Conservation (phyloP, 2,329 filamentous ascomycete species). For the Pestalotiopsis sp. region DNA sequence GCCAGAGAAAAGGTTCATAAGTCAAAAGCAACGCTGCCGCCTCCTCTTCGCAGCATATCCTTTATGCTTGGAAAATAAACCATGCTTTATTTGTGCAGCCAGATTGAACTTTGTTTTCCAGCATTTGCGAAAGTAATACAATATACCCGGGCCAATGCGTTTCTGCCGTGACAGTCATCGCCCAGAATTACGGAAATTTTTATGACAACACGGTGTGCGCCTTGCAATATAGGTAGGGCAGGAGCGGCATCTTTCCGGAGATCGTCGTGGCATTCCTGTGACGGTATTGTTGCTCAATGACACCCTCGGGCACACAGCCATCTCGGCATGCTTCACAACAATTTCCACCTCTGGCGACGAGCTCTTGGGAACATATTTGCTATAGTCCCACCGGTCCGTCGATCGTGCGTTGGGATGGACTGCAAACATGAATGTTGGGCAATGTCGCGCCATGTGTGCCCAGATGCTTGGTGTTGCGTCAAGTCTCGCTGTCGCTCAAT, state of each 20-base stretch:
- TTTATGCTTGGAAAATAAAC: not conserved
- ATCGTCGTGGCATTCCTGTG: no score
- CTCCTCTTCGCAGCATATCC: not conserved
- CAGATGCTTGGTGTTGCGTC: no score
- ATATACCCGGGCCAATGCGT: not conserved
- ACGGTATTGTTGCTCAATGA: no score
- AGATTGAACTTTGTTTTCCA: not conserved
- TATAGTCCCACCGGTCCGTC: no score
- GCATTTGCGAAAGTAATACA: not conserved
- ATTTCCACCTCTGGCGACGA: no score
- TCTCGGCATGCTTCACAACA: no score
- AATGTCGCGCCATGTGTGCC: no score
- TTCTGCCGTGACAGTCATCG: not conserved
- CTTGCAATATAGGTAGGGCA: not conserved
- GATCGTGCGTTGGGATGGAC: no score
- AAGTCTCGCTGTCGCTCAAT: no score
- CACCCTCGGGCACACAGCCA: no score
- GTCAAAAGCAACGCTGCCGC: not conserved
- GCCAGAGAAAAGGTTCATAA: not conserved
- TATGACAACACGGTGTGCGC: not conserved
- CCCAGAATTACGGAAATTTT: not conserved
- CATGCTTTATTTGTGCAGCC: not conserved
- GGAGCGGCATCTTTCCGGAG: not conserved
- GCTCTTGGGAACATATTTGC: no score
- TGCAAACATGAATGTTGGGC: no score